Base-by-base conservation (phyloP, 345 rosid species). In the Lepidium aucheri region DNA sequence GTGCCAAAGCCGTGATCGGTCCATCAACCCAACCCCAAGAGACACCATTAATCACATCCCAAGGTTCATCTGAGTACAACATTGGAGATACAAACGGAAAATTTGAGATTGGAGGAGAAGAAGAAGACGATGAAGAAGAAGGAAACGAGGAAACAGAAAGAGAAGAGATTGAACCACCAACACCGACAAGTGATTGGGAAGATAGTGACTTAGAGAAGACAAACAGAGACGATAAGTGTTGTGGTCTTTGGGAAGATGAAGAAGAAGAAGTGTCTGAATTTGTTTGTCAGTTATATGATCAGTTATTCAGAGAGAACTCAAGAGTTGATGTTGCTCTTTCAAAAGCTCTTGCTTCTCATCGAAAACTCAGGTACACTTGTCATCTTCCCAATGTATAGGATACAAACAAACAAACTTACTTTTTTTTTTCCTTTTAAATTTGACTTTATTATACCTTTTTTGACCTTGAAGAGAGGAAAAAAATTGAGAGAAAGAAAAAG, bases 61-160 rank as follows among this genome's bases (percentile, higher is more conserved):
- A 76, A 60, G 91, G 83, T 20, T 76, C 80, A 5, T 83, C 76
- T 39, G 92, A 82, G 30, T 78, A 78, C 73, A 75, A 69, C 64
- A 50, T 47, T 42, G 51, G 68, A 53, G 99, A 57, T 5, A 47
- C 87, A 26, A 88, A 83, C 8, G 88, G 89, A 8, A 84, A 78
- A 72, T 94, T 94, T n/a, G 99, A 90, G 83, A 90, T 91, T 8
- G 99, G 99, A 60, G 93, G 77, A 76, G 98, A 93, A 50, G 97
- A 88, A 53, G 97, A 88, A 53, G 84, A 78, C 3, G 97, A 92
- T 17, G 91, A 87, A 20, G 98, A 92, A 60, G 68, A 66, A 58
- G 63, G 26, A 2, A 13, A 39, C 12, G 51, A 39, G n/a, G 96
- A 84, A 82, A 72, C 79, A 1, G 95, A 89, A 69, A 89, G 78